Base-by-base conservation (phyloP, 2,329 filamentous ascomycete genomes). In the Colletotrichum ledebouriae region DNA sequence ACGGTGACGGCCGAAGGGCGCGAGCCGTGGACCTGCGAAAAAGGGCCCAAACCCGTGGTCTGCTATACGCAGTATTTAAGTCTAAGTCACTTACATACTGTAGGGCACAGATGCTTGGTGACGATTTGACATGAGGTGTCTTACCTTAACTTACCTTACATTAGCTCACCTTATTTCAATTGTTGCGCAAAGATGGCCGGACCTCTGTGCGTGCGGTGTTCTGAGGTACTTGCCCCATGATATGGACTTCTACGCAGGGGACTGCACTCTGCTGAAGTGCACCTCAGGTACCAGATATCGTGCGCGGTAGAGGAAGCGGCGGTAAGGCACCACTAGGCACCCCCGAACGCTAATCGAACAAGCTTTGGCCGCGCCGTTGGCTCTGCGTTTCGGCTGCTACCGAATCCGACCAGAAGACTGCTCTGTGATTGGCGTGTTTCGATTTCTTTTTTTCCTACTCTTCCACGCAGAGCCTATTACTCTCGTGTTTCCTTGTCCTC, bases 321-420 rank as follows among this genome's bases (percentile, higher is more conserved):
- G 42, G 17, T 46, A 46, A 13, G 6, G 4, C 15, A n/a, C n/a
- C n/a, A 4, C 42, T 6, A 13, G 6, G 4, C 15, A n/a, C n/a
- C n/a, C 10, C 42, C 15, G 3, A 46, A 37, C 25, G 61, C 52
- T 46, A 37, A 56, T n/a, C 42, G 33, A 46, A 33, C 13, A 65
- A 65, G 60, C 65, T 65, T 65, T 65, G 65, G 37, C 47, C 34
- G 55, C 47, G 25, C 33, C 49, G 61, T 15, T 65, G 41, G 46
- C 56, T 57, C 6, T 65, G 61, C 53, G 55, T 68, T 65, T 68
- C 65, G 55, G 65, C 61, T 65, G 56, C 55, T 59, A 60, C 55
- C 55, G 55, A 68, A 49, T 68, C 60, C 65, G 65, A 64, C 55
- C 39, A 15, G 49, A 34, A 65, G 9, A 13, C 49, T 29, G 17